Percentiles rank a stretch among this genome's conserved stretches.
These are phyloP conservation scores for Teratosphaeria destructans DNA, from an alignment of 2,329 filamentous ascomycete species.

Conservation along the genomic window DNA sequence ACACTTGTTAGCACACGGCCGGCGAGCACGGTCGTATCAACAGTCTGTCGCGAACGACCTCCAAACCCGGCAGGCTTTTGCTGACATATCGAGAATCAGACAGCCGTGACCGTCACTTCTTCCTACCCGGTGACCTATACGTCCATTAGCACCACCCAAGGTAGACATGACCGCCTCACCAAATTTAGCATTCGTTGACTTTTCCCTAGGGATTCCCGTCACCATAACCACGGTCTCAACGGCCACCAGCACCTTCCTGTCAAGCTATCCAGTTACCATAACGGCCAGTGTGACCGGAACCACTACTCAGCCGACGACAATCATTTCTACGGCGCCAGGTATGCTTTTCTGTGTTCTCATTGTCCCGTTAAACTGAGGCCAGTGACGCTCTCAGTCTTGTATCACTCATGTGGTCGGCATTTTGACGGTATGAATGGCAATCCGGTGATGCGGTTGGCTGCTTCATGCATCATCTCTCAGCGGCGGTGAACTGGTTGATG, in stretches of 20 bases:
- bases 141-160: not conserved
- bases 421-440: not conserved
- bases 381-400: not conserved
- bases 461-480: not conserved
- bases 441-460: not conserved
- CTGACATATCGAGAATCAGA: not conserved
- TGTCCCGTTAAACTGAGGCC: not conserved
- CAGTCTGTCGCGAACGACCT: not conserved
- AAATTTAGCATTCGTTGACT: no score
- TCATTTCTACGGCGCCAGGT: not conserved
- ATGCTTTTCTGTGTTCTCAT: not conserved
- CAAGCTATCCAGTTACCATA: not conserved
- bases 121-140: not conserved
- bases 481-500: not conserved
- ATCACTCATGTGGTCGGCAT: not conserved
- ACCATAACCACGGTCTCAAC: not conserved
- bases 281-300: not conserved
- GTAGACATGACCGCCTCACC: not conserved
- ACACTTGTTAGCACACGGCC: not conserved
- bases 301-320: not conserved
- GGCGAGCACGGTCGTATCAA: not conserved
- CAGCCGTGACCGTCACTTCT: not conserved
- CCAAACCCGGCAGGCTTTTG: not conserved
- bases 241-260: not conserved
- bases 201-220: not conserved